A percentile compares a stretch with the other conserved stretches of the same genome.
Conservation (phyloP, 2,329 filamentous ascomycete genomes). For the Aureobasidium subglaciale region DNA sequence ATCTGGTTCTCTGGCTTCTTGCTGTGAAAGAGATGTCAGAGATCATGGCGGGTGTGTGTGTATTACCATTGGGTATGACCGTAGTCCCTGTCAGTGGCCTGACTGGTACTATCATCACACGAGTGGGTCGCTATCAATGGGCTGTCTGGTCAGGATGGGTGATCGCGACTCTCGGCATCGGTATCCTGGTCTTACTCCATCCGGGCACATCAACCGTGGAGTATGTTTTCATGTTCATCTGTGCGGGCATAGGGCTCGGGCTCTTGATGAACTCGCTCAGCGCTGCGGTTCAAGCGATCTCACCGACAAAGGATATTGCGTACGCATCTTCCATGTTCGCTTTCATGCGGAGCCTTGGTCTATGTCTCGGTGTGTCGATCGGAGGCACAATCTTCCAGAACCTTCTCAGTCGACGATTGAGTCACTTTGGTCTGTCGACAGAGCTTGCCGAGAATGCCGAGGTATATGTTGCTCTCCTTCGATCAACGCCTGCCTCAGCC, state of each 20-base stretch:
- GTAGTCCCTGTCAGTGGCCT: constrained; percentile 24
- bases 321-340: constrained; percentile 36
- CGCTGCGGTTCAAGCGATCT: constrained; percentile 37
- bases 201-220: constrained; percentile 20
- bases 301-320: constrained; percentile 33
- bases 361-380: constrained; percentile 42
- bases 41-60: constrained; percentile 45
- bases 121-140: constrained; percentile 42
- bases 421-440: constrained; percentile 9
- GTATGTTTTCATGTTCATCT: constrained; percentile 40
- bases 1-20: constrained; percentile 68
- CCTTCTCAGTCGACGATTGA: constrained; percentile 19
- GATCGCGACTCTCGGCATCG: background rate
- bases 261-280: constrained; percentile 36
- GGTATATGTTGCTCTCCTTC: constrained; percentile 19
- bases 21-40: constrained; percentile 56
- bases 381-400: constrained; percentile 38
- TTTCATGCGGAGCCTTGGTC: constrained; percentile 43
- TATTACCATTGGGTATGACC: constrained; percentile 40
- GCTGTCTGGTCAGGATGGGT: constrained; percentile 38
- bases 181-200: background rate
- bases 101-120: constrained; percentile 43
- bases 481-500: constrained; percentile 14
- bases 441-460: constrained; percentile 21
- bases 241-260: constrained; percentile 37